Conservation (phyloP, 177 flowering plant species). For the Vitis hybrid region DNA sequence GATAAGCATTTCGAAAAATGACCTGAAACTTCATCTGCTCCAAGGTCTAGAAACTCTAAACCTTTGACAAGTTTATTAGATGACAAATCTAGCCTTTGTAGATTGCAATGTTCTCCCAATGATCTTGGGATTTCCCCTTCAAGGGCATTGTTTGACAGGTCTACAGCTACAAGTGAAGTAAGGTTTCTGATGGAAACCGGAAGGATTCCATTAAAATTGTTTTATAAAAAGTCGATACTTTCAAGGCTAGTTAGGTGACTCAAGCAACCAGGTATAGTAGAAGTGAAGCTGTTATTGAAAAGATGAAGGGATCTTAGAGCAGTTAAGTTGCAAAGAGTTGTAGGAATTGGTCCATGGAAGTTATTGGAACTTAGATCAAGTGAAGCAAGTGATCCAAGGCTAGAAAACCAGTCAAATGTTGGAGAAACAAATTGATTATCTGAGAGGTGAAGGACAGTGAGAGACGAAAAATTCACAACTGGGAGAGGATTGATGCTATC, state of each 20-base stretch:
- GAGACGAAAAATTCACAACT: constrained; percentile 4
- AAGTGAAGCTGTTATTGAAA: no score
- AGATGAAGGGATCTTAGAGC: neutral
- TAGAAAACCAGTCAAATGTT: constrained; percentile 5
- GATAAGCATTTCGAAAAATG: no score
- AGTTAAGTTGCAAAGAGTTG: neutral
- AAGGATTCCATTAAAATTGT: neutral
- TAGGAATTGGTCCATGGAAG: constrained; percentile 5
- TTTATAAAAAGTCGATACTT: neutral
- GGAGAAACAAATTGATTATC: constrained; percentile 5
- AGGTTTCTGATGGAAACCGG: neutral
- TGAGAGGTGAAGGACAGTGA: constrained; percentile 13
- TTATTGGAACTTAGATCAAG: neutral
- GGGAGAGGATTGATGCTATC: neutral
- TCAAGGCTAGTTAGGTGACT: no score
- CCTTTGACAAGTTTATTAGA: no score
- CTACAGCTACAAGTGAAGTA: no score
- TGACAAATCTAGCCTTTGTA: no score
- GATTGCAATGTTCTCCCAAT: no score
- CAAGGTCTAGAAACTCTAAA: no score
- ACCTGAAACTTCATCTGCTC: no score
- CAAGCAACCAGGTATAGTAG: no score
- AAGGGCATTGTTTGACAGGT: no score
- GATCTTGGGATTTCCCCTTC: no score
- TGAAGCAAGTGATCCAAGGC: neutral